Percentiles rank a stretch among this genome's conserved stretches.
Evolutionary conservation across 371 early-diverging fungal species (phyloP).

Genomic region (Rhizopus arrhizus): DNA sequence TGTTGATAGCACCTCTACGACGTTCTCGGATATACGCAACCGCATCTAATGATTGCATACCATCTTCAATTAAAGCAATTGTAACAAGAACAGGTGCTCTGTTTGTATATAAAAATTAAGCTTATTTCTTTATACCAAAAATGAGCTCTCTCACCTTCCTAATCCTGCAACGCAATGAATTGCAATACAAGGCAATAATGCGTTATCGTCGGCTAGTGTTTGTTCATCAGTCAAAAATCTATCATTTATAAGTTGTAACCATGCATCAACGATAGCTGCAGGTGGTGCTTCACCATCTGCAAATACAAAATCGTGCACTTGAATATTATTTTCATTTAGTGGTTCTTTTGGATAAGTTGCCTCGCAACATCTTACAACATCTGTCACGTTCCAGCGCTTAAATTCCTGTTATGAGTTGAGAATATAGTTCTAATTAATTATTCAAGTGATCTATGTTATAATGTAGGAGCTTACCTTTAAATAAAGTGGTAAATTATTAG

Average conservation of each 20-base stretch:
- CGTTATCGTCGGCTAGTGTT: constrained; percentile 27
- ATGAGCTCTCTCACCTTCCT: constrained; percentile 56
- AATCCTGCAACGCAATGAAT: constrained; percentile 90
- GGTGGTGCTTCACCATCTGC: constrained; percentile 89
- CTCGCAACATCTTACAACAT: constrained; percentile 91
- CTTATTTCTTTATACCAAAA: not conserved
- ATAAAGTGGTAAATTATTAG: constrained; percentile 52
- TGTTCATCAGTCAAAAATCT: constrained; percentile 42
- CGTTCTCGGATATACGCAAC: constrained; percentile 80
- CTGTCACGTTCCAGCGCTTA: constrained; percentile 73
- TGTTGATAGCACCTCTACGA: constrained; percentile 88
- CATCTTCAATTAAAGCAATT: constrained; percentile 85
- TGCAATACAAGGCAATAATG: constrained; percentile 59
- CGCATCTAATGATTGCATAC: constrained; percentile 83
- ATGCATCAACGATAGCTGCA: constrained; percentile 66
- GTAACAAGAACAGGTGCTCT: constrained; percentile 78
- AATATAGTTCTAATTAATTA: not conserved
- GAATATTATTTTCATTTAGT: constrained; percentile 66
- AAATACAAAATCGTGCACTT: constrained; percentile 86
- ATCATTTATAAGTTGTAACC: constrained; percentile 74
- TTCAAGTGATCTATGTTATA: not conserved
- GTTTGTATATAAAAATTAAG: constrained; percentile 1
- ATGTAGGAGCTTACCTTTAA: constrained; percentile 33
- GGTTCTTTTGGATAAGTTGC: constrained; percentile 81
- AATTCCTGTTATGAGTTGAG: constrained; percentile 27